Percentiles rank a stretch among this genome's conserved stretches.
These are phyloP conservation scores for Eutrema yunnanense DNA, from an alignment of 345 rosid genomes.

Conservation along the genomic window DNA sequence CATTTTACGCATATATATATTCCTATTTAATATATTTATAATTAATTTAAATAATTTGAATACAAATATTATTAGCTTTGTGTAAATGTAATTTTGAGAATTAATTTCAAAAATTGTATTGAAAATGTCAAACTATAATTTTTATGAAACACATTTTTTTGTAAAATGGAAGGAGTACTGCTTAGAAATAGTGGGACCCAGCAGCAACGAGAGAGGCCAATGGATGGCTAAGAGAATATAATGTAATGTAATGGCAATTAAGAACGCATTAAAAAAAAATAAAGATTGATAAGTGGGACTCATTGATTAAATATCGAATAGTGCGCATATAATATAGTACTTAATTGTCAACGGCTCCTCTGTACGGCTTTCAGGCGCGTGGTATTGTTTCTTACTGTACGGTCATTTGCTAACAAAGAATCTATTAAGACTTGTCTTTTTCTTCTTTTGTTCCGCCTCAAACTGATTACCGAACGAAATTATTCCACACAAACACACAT, in stretches of 20 bases:
- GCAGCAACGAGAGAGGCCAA: background rate
- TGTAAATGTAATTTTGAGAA: no score
- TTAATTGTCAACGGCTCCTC: conserved; percentile 23
- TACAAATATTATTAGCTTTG: no score
- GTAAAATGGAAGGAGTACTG: no score
- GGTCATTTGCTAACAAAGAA: background rate
- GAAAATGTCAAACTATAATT: no score
- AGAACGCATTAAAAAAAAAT: conserved; percentile 21
- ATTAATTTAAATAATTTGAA: no score
- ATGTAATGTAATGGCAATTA: background rate
- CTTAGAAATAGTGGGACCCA: background rate
- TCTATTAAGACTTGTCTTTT: background rate
- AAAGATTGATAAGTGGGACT: conserved; percentile 9
- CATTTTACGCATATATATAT: no score
- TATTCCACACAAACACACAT: background rate
- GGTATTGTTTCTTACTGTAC: conserved; percentile 20
- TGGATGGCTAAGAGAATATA: background rate
- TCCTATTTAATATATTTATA: no score
- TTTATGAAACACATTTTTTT: no score
- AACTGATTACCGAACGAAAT: background rate
- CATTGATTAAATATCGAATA: conserved; percentile 1
- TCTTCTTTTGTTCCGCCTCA: background rate
- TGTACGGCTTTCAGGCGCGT: conserved; percentile 29
- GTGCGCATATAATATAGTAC: background rate
- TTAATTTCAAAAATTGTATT: no score